Percentiles rank a stretch among this genome's conserved stretches.
Conservation (phyloP, 371 early-diverging fungal species). For the Mortierella sp. region DNA sequence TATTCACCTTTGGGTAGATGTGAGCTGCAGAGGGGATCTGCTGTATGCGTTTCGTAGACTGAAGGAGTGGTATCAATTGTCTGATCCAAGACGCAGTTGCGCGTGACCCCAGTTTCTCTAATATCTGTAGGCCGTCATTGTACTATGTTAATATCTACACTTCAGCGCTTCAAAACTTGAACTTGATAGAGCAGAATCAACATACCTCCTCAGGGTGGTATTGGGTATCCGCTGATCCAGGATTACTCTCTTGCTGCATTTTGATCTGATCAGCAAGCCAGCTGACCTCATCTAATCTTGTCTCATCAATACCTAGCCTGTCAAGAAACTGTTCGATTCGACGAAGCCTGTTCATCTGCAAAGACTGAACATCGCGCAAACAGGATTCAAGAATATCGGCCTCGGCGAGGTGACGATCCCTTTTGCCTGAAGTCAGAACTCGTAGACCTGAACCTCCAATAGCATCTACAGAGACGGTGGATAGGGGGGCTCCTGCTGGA, state of each 20-base stretch:
- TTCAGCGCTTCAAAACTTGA: not conserved
- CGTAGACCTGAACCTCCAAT: conserved; percentile 31
- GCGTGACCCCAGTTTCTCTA: conserved; percentile 29
- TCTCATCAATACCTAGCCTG: conserved; percentile 48
- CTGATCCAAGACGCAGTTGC: conserved; percentile 41
- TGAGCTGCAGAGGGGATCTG: conserved; percentile 35
- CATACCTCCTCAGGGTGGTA: conserved; percentile 33
- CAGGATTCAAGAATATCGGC: conserved; percentile 54
- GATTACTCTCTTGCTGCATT: conserved; percentile 16
- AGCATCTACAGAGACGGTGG: conserved; percentile 47
- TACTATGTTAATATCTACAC: no score
- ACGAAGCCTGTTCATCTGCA: conserved; percentile 45
- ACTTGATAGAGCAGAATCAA: not conserved
- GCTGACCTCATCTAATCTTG: conserved; percentile 44
- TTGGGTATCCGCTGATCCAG: not conserved
- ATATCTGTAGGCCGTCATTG: conserved; percentile 7
- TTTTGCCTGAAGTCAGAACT: conserved; percentile 31
- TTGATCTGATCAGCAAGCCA: conserved; percentile 54
- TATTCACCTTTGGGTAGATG: conserved; percentile 28
- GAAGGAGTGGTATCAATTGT: conserved; percentile 38
- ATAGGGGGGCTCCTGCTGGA: conserved; percentile 43
- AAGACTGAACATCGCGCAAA: conserved; percentile 34
- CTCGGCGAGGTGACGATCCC: conserved; percentile 41
- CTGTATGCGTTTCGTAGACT: conserved; percentile 35
- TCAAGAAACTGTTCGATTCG: conserved; percentile 54